Evolutionary conservation across 805 yeast species (phyloP), one percentile per base, ranked within the genome.

Genomic region (Zygosaccharomyces gambellarensis): DNA sequence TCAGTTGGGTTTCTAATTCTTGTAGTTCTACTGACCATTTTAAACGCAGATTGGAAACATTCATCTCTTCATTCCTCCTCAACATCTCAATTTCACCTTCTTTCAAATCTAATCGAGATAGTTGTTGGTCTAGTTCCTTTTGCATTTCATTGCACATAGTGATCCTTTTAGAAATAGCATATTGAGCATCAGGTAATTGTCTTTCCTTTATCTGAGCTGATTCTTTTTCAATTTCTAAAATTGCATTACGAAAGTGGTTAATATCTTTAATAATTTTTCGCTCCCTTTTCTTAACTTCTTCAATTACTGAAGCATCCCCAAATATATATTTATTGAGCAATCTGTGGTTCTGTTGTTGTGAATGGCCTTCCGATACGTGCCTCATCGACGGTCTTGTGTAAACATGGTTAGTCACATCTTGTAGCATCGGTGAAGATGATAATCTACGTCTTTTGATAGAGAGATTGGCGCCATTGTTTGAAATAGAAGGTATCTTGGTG

Each of bases 301-400:
- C 68, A 3, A 68, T 59, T 1, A 64, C 60, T 4, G 52, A 49
- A 2, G 64, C 64, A 53, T 67, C 68, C 3, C 69, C 68, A 52
- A 60, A 67, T 32, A 56, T 57, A 50, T 57, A 61, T 31, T 56
- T 56, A 43, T 61, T 57, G 61, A 59, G 53, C 12, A 59, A 46
- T 43, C 62, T 48, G 30, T 45, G 49, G 39, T 54, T 59, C 36
- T 34, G 45, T 17, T 52, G 52, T 8, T 48, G 42, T 14, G 45
- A 47, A 22, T 41, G 46, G 14, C 36, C 50, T 25, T 47, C 53
- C 3, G 54, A 38, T 3, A 32, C 38, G 27, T 48, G 46, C 36
- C 52, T 40, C 21, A 50, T 44, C 19, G 52, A 34, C 6, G 28
- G 44, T 8, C 41, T 14, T 12, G 48, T 47, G 38, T 55, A 42